Base-by-base conservation (phyloP, 2,329 filamentous ascomycete species). In the Aschersonia sp. region DNA sequence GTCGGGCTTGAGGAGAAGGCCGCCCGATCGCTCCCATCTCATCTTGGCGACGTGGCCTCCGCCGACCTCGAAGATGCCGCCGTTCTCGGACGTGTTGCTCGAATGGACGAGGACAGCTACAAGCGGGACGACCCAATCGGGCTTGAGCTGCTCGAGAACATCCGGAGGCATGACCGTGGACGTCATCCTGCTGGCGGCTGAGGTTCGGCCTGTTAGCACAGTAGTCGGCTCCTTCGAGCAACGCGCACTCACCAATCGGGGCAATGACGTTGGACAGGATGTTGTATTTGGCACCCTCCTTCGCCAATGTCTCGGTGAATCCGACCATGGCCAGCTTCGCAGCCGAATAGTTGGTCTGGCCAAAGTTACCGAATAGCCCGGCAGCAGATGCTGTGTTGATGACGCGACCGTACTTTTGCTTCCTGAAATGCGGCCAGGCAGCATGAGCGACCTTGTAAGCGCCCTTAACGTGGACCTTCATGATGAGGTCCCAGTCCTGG, bases 311-410 rank as follows among this genome's bases (percentile, higher is more conserved):
- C 75, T 98, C 90, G 40, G 89, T 96, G 72, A 97, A 97, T 56
- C 90, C 92, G 52, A 98, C 88, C 71, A 94, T 81, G 54, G 86
- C 85, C 54, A 97, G 76, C 74, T 97, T 98, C 61, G 92, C 92
- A 51, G 92, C 89, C 47, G 90, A 94, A 71, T 98, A 98, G 70
- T 96, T 97, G 64, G 82, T 79, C 72, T 97, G 90, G 55, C 90
- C 92, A 61, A 96, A 97, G 70, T 80, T 92, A 60, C 92, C 92
- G 64, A 94, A 97, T 47, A 98, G 75, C 59, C 92, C 92, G 52
- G 92, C 89, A 49, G 88, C 88, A n/a, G 90, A 97, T 39, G 90
- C 81, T 30, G 92, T 97, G 75, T 94, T 97, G 71, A 98, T 95
- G 56, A 98, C 75, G 58, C 92, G 81, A 53, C 92, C 92, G 65